These are phyloP conservation scores for Glycine tomentella DNA, from an alignment of 306 rosid genomes.

Conservation along the genomic window DNA sequence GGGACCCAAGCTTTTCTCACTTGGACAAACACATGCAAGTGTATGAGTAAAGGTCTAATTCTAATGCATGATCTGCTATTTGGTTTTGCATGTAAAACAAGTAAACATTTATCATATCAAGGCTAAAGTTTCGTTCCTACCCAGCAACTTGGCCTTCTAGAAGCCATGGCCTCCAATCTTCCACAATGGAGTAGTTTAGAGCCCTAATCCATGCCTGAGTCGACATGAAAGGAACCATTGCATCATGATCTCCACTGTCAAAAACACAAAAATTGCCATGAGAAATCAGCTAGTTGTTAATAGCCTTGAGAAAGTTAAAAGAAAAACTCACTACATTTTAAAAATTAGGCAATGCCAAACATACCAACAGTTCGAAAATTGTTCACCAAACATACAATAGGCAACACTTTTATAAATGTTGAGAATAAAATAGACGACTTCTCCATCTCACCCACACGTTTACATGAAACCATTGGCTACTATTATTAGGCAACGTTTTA, in stretches of 20 bases:
- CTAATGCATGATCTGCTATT: too few species aligned
- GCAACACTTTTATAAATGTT: too few species aligned
- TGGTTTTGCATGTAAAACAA: not conserved
- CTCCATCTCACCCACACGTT: too few species aligned
- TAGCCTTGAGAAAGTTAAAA: not conserved
- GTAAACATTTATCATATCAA: not conserved
- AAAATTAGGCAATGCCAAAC: too few species aligned
- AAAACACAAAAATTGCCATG: constrained; percentile 13
- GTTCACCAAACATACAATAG: too few species aligned
- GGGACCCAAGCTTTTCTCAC: too few species aligned
- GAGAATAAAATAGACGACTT: too few species aligned
- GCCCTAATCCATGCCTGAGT: constrained; percentile 65
- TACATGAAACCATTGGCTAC: too few species aligned
- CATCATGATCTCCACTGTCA: constrained; percentile 66
- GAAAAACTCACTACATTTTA: not conserved
- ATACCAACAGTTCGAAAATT: too few species aligned
- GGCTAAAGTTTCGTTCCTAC: constrained; percentile 44
- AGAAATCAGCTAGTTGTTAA: constrained; percentile 1
- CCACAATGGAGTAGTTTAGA: constrained; percentile 54
- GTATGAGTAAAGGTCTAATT: too few species aligned
- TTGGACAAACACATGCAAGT: too few species aligned
- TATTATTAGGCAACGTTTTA: too few species aligned
- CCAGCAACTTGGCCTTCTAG: constrained; percentile 57
- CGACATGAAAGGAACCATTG: constrained; percentile 45
- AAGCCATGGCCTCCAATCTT: constrained; percentile 60